Evolutionary conservation across 2,329 filamentous ascomycete genomes (phyloP), one percentile per base, ranked within the genome.

Genomic region (Knufia fluminis): DNA sequence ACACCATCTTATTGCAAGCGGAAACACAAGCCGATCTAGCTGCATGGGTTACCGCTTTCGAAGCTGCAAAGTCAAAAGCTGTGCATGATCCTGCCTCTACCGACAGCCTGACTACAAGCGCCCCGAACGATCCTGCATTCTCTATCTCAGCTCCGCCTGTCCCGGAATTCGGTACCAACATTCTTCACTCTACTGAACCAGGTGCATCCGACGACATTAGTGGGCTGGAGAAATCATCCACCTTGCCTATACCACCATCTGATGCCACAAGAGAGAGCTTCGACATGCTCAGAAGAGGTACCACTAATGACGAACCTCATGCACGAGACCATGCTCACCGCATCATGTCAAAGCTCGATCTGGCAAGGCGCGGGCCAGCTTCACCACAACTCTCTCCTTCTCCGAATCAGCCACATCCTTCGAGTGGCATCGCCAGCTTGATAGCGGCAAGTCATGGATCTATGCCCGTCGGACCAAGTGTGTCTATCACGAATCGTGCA

Each of bases 11-110:
- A 52, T 74, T 98, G 2, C 92, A 98, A 68, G 86, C 91, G 3
- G 92, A 98, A 64, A 95, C 88, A 0, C 92, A 98, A 64, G 74
- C 72, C 44, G 87, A 97, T 63, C 77, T 98, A n/a, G 89, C 86
- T 51, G 86, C 94, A 60, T 98, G 92, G 92, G 81, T 98, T 49
- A 81, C 86, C 56, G 83, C 91, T 0, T 96, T 98, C 59, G 91
- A 98, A 59, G 80, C 90, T 14, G 90, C 91, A 47, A 98, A 98
- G 69, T 87, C 90, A 59, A 88, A 85, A 62, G 91, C 91, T 0
- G 79, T 98, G 42, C 87, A 97, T 63, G 83, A 80, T 56, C 78
- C 78, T 2, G 71, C 72, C 12, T 78, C 73, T 54, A 75, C 74
- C 1, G 71, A 73, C 23, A 67, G 68, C n/a, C 69, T 72, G 22